Base-by-base conservation (phyloP, 2,329 filamentous ascomycete species). In the Talaromyces sp. region DNA sequence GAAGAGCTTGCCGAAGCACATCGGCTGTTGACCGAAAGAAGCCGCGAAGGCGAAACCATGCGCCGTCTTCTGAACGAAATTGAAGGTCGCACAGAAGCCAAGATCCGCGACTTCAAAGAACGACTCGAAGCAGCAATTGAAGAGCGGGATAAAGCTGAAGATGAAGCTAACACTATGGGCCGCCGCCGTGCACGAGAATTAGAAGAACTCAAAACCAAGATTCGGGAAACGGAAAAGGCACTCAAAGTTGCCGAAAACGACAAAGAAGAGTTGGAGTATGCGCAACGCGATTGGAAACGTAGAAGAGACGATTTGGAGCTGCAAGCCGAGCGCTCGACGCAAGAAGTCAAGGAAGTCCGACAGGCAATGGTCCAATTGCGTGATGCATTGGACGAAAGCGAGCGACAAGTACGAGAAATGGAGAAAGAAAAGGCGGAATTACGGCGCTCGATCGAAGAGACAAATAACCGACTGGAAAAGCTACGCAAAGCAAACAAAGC, bases 21-120 rank as follows among this genome's bases (percentile, higher is more conserved):
- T 74, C 87, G 92, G 65, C 85, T 97, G 67, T 85, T 99, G 2
- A 88, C 87, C 61, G 95, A 99, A 77, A 89, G 95, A 31, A 94
- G 92, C 3, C 87, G 95, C 50, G 95, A 99, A 78, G 91, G 89
- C 31, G 94, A 98, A 80, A 97, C 92, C 0, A 98, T 99, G 93
- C 88, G 95, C 39, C 85, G 93, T 58, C 84, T 98, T 66, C 82
- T 99, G 13, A 89, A 89, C 17, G 94, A 98, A 69, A 91, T 93
- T 9, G 92, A 98, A 75, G 87, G 90, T 66, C 86, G 91, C 10
- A 89, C 93, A 1, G 93, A 98, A 69, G 83, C 83, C 67, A 91
- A 92, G 73, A 86, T 96, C 19, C 88, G 92, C 33, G 94, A 98
- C 69, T 95, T 97, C 88, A 90, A 92, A 62, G 88, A 92, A 65